Evolutionary conservation across 2,329 filamentous ascomycete genomes (phyloP).

Genomic region (Trichoderma arundinaceum): DNA sequence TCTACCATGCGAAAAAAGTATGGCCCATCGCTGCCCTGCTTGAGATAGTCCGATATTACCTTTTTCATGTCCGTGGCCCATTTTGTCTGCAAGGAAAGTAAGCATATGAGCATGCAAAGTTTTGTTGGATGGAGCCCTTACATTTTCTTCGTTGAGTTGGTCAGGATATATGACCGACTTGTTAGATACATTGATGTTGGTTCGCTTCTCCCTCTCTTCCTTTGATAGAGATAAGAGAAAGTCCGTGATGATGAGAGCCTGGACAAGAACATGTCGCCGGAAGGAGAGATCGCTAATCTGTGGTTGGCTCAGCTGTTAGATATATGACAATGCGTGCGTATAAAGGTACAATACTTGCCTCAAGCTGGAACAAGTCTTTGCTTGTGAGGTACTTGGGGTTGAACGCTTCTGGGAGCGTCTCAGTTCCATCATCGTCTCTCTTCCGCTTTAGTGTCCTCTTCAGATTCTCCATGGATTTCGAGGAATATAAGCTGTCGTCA

Average conservation of each 20-base stretch:
- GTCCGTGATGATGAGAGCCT: conserved; percentile 91
- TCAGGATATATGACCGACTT: conserved; percentile 84
- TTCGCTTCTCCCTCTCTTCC: conserved; percentile 78
- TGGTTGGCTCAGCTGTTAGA: background rate
- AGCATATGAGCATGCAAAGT: background rate
- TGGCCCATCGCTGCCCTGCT: conserved; percentile 79
- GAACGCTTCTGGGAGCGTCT: conserved; percentile 62
- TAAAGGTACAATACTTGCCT: conserved; percentile 60
- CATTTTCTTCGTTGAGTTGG: conserved; percentile 83
- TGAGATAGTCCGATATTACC: conserved; percentile 81
- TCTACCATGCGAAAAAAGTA: conserved; percentile 98
- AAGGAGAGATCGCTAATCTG: conserved; percentile 94
- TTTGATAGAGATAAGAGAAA: conserved; percentile 91
- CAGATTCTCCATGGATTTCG: conserved; percentile 65
- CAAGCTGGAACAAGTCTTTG: conserved; percentile 91
- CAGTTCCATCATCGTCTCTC: conserved; percentile 58
- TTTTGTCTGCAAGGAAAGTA: conserved; percentile 61
- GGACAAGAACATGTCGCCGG: conserved; percentile 89
- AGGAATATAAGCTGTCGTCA: conserved; percentile 52
- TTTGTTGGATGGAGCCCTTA: conserved; percentile 50
- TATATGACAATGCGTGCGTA: background rate
- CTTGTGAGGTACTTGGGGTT: conserved; percentile 99
- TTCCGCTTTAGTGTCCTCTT: conserved; percentile 75
- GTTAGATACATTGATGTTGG: conserved; percentile 70
- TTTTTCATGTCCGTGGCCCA: conserved; percentile 83